phyloP scores from a whole-genome alignment of 2,329 filamentous ascomycete genomes.

The Sclerotinia glacialis region DNA sequence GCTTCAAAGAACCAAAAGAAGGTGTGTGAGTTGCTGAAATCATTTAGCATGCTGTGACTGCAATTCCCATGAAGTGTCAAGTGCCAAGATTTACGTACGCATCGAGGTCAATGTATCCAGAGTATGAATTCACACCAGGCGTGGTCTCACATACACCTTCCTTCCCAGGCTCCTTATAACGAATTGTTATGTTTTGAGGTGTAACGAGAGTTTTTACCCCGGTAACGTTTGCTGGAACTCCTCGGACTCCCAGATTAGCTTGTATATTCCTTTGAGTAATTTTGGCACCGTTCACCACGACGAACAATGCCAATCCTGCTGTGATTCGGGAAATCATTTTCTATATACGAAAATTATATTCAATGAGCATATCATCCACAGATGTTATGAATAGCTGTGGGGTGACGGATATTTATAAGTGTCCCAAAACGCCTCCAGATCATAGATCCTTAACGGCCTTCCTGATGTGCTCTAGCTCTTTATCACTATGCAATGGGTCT shows the following conservation, averaged over 20 bases:
- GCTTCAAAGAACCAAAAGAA: conserved; percentile 53
- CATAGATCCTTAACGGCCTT: conserved; percentile 7
- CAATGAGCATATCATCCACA: not conserved
- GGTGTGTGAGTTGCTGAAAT: conserved; percentile 41
- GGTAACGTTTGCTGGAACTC: conserved; percentile 43
- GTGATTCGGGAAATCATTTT: conserved; percentile 24
- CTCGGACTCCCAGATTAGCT: conserved; percentile 34
- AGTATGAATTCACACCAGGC: conserved; percentile 36
- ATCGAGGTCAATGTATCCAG: conserved; percentile 36
- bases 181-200: conserved; percentile 43
- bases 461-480: conserved; percentile 16
- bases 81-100: conserved; percentile 13
- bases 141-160: conserved; percentile 35
- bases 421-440: not conserved
- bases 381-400: not conserved
- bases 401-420: conserved; percentile 8
- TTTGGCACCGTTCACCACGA: conserved; percentile 22
- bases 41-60: conserved; percentile 10
- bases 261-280: conserved; percentile 29
- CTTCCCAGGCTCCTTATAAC: conserved; percentile 47
- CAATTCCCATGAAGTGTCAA: not conserved
- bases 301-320: conserved; percentile 23
- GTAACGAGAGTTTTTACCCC: conserved; percentile 43
- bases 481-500: not conserved
- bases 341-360: not conserved